Conservation (phyloP, 768 basidiomycete species). For the Lactifluus rugatus region DNA sequence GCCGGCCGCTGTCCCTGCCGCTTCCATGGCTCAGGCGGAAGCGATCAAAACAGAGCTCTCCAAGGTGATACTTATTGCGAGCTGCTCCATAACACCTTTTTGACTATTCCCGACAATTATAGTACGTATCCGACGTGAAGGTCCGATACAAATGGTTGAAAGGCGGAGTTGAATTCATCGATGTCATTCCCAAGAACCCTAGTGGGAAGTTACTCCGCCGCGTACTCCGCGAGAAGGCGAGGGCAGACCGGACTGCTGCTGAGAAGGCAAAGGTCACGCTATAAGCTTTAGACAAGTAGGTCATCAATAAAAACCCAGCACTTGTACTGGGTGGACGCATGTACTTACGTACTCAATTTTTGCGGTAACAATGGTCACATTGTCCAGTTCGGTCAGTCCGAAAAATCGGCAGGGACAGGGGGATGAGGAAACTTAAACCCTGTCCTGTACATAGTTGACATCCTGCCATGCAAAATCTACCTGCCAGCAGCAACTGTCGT, state of each 20-base stretch:
- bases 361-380: no score
- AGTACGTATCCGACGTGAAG: constrained; percentile 27
- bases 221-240: constrained; percentile 22
- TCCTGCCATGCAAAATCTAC: no score
- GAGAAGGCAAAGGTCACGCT: constrained; percentile 9
- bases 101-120: not conserved
- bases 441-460: no score
- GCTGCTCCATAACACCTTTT: no score
- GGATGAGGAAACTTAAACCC: no score
- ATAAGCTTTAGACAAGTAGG: not conserved
- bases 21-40: constrained; percentile 1
- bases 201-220: constrained; percentile 27
- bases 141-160: constrained; percentile 30
- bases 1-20: constrained; percentile 5
- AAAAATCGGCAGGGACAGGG: no score
- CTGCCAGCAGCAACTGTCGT: not conserved
- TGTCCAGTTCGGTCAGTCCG: no score
- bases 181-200: constrained; percentile 27
- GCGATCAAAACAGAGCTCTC: constrained; percentile 12
- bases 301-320: no score
- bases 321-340: no score
- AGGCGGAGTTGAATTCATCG: constrained; percentile 32
- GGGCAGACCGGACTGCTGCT: constrained; percentile 1
- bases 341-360: no score
- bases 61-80: constrained; percentile 1